Conservation (phyloP, 106 monocot genomes). For the Dendrobium chrysotoxum region DNA sequence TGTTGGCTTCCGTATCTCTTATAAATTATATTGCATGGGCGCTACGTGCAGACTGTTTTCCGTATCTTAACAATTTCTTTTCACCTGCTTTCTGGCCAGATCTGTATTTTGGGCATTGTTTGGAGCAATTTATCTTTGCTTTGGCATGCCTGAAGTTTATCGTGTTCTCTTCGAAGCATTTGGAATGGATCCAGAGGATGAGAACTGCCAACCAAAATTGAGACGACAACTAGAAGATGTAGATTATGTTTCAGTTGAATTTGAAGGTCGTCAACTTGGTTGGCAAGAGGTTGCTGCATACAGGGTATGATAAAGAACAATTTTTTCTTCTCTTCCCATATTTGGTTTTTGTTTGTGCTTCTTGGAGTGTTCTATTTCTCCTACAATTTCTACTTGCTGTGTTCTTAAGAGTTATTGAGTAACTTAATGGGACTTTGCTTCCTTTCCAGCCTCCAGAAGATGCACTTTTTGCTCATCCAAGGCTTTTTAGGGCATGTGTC, state of each 20-base stretch:
- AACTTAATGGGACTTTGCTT: background rate
- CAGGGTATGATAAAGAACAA: constrained; percentile 31
- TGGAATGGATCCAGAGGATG: constrained; percentile 96
- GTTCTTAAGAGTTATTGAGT: background rate
- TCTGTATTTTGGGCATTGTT: constrained; percentile 96
- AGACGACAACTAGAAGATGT: constrained; percentile 91
- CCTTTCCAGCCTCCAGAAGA: constrained; percentile 84
- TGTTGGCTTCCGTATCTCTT: background rate
- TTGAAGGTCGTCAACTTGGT: constrained; percentile 68
- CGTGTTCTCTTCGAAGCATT: constrained; percentile 94
- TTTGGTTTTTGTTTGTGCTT: background rate
- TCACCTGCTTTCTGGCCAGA: constrained; percentile 23
- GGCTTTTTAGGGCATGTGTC: constrained; percentile 94
- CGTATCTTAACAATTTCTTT: background rate
- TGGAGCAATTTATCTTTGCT: constrained; percentile 96
- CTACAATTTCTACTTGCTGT: background rate
- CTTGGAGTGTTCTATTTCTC: too few relatives aligned
- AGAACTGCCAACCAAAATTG: constrained; percentile 82
- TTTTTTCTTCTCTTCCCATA: background rate
- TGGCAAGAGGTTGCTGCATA: constrained; percentile 95
- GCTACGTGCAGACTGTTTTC: background rate
- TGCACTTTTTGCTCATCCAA: constrained; percentile 91
- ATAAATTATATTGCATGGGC: background rate
- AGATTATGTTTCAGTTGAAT: constrained; percentile 92
- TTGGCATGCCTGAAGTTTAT: constrained; percentile 97